These are phyloP conservation scores for Kurtzmaniella quercitrusa DNA, from an alignment of 1,139 yeast species.

Conservation along the genomic window DNA sequence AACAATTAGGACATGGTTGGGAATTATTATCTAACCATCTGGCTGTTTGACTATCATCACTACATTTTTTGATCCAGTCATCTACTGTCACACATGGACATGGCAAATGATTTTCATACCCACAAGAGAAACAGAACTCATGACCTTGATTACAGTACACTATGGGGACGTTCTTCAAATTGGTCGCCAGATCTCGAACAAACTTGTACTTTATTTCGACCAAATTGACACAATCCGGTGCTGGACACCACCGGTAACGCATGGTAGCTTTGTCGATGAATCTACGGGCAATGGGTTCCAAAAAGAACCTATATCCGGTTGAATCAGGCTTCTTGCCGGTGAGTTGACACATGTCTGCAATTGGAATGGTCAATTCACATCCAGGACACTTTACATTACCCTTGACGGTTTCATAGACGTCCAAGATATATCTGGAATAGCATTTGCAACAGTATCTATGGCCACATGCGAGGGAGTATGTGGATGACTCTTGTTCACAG, in stretches of 20 bases:
- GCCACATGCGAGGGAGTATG: slow-evolving; percentile 60
- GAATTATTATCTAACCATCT: slow-evolving; percentile 91
- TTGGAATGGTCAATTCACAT: slow-evolving; percentile 33
- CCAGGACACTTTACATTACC: slow-evolving; percentile 55
- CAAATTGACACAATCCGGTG: slow-evolving; percentile 71
- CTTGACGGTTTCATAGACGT: slow-evolving; percentile 44
- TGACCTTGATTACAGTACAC: slow-evolving; percentile 69
- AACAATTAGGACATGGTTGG: slow-evolving; percentile 73
- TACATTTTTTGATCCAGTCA: slow-evolving; percentile 75
- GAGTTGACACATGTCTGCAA: slow-evolving; percentile 15
- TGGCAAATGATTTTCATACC: slow-evolving; percentile 76
- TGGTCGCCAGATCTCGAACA: slow-evolving; percentile 28
- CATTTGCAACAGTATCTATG: slow-evolving; percentile 71
- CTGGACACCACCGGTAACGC: slow-evolving; percentile 75
- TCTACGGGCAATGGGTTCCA: slow-evolving; percentile 34
- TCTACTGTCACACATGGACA: slow-evolving; percentile 70
- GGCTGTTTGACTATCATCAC: slow-evolving; percentile 84
- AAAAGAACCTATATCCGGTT: slow-evolving; percentile 9
- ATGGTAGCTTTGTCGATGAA: slow-evolving; percentile 50
- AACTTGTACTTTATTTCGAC: slow-evolving; percentile 44
- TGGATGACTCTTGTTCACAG: slow-evolving; percentile 48
- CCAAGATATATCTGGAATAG: slow-evolving; percentile 55
- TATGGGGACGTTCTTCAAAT: slow-evolving; percentile 41
- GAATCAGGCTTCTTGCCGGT: background rate
- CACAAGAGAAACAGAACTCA: slow-evolving; percentile 77